Conservation (phyloP, 139 green algal species). For the Chlorella sp. region DNA sequence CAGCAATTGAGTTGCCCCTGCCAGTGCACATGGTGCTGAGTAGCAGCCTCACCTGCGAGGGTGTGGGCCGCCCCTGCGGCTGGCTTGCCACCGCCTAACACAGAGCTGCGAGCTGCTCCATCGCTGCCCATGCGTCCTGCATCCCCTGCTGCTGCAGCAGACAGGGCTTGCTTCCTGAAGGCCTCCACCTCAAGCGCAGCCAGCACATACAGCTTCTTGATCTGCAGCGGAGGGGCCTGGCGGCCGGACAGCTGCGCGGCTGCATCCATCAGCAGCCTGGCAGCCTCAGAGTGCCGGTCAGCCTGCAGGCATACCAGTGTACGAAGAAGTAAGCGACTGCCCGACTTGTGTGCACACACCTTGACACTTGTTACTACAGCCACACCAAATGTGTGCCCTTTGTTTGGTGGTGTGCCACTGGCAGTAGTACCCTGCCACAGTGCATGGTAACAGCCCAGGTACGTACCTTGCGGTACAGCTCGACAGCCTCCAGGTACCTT, state of each 20-base stretch:
- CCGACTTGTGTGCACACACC: too few relatives aligned
- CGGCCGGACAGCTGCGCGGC: too few relatives aligned
- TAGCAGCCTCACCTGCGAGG: conserved; percentile 33
- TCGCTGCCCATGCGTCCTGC: background rate
- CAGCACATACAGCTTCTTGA: conserved; percentile 84
- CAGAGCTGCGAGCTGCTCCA: too few relatives aligned
- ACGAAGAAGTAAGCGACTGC: too few relatives aligned
- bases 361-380: too few relatives aligned
- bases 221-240: conserved; percentile 51
- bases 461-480: conserved; percentile 69
- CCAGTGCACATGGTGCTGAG: background rate
- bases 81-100: conserved; percentile 25
- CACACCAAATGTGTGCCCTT: too few relatives aligned
- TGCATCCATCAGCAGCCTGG: conserved; percentile 50
- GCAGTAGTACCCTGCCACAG: too few relatives aligned
- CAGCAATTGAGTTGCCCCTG: too few relatives aligned
- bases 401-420: too few relatives aligned
- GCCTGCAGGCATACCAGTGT: too few relatives aligned
- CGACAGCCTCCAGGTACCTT: conserved; percentile 52
- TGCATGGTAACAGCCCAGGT: too few relatives aligned
- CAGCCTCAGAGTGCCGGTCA: conserved; percentile 59
- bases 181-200: conserved; percentile 66
- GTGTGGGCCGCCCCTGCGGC: conserved; percentile 39
- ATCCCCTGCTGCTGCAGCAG: conserved; percentile 17
- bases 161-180: conserved; percentile 53